Percentiles rank a stretch among this genome's conserved stretches.
phyloP scores from a whole-genome alignment of 768 basidiomycete genomes.

The Coprinopsis marcescibilis region DNA sequence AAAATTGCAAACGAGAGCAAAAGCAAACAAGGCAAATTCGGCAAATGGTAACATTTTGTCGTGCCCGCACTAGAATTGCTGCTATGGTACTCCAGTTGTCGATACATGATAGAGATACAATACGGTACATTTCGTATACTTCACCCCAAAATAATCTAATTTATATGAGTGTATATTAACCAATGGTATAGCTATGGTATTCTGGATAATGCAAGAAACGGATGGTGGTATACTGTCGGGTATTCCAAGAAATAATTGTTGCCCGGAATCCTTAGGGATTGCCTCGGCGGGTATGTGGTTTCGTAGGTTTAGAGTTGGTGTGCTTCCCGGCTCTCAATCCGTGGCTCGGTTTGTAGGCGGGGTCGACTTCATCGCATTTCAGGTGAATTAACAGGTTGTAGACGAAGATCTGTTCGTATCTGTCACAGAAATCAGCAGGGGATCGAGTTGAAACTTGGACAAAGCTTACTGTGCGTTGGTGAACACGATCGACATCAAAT shows the following conservation, averaged over 20 bases:
- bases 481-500: constrained; percentile 85
- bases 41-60: background rate
- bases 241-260: too few relatives aligned
- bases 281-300: constrained; percentile 50
- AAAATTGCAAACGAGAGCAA: background rate
- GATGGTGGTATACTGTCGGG: too few relatives aligned
- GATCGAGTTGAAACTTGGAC: background rate
- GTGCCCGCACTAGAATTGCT: too few relatives aligned
- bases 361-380: constrained; percentile 69
- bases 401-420: constrained; percentile 87
- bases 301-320: constrained; percentile 41
- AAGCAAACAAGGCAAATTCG: constrained; percentile 5
- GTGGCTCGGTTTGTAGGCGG: constrained; percentile 71
- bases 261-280: constrained; percentile 11
- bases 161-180: too few relatives aligned
- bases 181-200: too few relatives aligned
- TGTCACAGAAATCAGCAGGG: constrained; percentile 22
- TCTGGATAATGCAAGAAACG: too few relatives aligned
- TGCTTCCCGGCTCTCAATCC: constrained; percentile 67
- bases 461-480: constrained; percentile 84
- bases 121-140: too few relatives aligned
- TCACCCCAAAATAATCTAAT: too few relatives aligned
- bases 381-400: constrained; percentile 79
- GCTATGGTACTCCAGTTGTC: too few relatives aligned
- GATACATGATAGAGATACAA: too few relatives aligned